These are phyloP conservation scores for Leccinum incarnatum DNA, from an alignment of 768 basidiomycete species.

Conservation along the genomic window DNA sequence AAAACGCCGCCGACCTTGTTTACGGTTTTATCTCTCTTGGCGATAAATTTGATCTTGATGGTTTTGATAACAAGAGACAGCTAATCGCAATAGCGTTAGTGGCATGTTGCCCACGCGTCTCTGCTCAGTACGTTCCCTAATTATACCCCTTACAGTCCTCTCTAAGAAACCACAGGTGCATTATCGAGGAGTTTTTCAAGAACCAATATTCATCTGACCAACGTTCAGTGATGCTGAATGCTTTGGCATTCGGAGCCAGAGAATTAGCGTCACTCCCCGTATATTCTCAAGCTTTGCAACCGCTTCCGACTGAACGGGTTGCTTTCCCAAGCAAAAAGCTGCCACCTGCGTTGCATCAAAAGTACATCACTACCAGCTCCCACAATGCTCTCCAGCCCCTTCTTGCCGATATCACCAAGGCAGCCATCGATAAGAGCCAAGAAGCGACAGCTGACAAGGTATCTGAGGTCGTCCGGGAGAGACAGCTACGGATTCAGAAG, in stretches of 20 bases:
- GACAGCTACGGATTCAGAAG: constrained; percentile 63
- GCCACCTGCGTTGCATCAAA: constrained; percentile 66
- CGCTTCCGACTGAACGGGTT: constrained; percentile 32
- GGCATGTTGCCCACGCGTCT: constrained; percentile 69
- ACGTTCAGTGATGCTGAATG: constrained; percentile 80
- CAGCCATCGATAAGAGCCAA: constrained; percentile 61
- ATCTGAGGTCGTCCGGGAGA: constrained; percentile 68
- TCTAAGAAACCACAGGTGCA: constrained; percentile 45
- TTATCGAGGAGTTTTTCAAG: constrained; percentile 93
- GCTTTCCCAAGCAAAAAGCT: constrained; percentile 83
- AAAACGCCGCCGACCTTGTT: constrained; percentile 83
- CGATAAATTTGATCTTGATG: constrained; percentile 81
- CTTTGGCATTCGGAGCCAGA: constrained; percentile 80
- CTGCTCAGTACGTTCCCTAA: constrained; percentile 67
- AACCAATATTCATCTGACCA: constrained; percentile 89
- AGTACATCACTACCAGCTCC: constrained; percentile 51
- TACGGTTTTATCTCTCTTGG: constrained; percentile 72
- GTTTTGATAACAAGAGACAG: constrained; percentile 75
- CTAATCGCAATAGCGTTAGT: constrained; percentile 77
- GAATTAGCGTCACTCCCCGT: constrained; percentile 63
- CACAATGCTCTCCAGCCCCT: constrained; percentile 49
- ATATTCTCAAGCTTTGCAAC: constrained; percentile 28
- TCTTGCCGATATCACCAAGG: constrained; percentile 58
- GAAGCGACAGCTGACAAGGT: constrained; percentile 52
- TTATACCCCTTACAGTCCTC: not conserved